phyloP scores from a whole-genome alignment of 495 filamentous ascomycete genomes.

The Penicillium turbatum region DNA sequence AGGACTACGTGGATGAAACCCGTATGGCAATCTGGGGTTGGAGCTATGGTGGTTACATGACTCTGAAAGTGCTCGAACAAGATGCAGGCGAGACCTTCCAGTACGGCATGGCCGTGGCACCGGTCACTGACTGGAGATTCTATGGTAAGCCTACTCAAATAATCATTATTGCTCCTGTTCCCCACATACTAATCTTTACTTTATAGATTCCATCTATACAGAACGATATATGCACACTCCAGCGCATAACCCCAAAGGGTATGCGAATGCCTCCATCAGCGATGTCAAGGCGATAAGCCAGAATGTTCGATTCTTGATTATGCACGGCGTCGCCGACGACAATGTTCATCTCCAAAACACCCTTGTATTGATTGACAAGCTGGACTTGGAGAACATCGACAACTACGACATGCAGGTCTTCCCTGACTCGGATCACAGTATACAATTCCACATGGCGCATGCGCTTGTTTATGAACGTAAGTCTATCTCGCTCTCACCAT shows the following conservation, averaged over 20 bases:
- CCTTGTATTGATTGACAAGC: conserved; percentile 75
- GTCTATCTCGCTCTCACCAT: conserved; percentile 25
- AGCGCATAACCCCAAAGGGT: conserved; percentile 72
- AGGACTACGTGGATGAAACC: conserved; percentile 76
- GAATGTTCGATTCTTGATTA: conserved; percentile 83
- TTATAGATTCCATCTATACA: conserved; percentile 82
- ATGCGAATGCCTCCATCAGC: conserved; percentile 66
- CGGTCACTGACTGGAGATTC: conserved; percentile 94
- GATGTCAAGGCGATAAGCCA: conserved; percentile 64
- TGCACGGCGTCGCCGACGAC: conserved; percentile 93
- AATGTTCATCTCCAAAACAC: conserved; percentile 97
- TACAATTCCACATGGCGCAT: conserved; percentile 92
- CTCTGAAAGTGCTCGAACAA: conserved; percentile 89
- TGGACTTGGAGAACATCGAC: conserved; percentile 78
- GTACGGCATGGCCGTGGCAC: conserved; percentile 97
- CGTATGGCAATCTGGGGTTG: conserved; percentile 96
- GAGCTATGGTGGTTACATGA: conserved; percentile 96
- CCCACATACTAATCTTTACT: conserved; percentile 1
- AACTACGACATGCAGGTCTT: conserved; percentile 98
- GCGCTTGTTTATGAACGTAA: conserved; percentile 91
- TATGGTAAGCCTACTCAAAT: conserved; percentile 52
- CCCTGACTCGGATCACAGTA: conserved; percentile 93
- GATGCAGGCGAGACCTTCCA: conserved; percentile 86
- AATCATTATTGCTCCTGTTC: neutral
- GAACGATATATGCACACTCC: conserved; percentile 95